These are phyloP conservation scores for Astrothelium macrocarpum DNA, from an alignment of 495 filamentous ascomycete genomes.

Conservation along the genomic window DNA sequence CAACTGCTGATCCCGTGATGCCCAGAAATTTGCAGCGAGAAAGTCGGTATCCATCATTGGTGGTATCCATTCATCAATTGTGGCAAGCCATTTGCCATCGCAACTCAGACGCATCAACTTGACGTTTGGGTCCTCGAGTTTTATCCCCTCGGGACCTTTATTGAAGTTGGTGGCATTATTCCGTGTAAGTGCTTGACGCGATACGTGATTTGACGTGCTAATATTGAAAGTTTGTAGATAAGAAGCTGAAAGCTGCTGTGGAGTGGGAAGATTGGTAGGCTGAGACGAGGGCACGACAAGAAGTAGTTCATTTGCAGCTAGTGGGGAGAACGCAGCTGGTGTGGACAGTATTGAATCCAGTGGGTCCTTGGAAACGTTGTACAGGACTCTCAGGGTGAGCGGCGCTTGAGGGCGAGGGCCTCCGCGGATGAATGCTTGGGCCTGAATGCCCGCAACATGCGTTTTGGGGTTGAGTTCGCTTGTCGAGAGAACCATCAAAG, in stretches of 20 bases:
- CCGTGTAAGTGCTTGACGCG: conserved; percentile 76
- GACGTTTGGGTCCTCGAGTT: conserved; percentile 64
- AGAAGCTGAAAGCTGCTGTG: conserved; percentile 35
- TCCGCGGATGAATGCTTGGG: conserved; percentile 22
- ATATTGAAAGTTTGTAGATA: conserved; percentile 80
- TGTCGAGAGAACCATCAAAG: conserved; percentile 75
- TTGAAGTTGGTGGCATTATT: conserved; percentile 78
- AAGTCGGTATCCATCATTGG: conserved; percentile 51
- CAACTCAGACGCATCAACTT: conserved; percentile 59
- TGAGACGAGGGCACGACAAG: conserved; percentile 46
- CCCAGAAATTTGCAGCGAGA: conserved; percentile 36
- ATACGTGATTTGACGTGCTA: conserved; percentile 57
- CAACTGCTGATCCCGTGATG: conserved; percentile 37
- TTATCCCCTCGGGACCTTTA: conserved; percentile 54
- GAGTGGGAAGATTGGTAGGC: conserved; percentile 30
- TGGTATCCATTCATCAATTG: conserved; percentile 81
- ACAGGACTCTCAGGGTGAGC: not conserved
- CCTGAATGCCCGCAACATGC: conserved; percentile 74
- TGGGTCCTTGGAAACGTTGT: not conserved
- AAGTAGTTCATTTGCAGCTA: conserved; percentile 47
- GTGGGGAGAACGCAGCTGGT: conserved; percentile 46
- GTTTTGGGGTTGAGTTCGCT: conserved; percentile 72
- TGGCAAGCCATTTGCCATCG: conserved; percentile 86
- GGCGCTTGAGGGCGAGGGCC: not conserved
- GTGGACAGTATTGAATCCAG: conserved; percentile 5